These are phyloP conservation scores for Ganoderma boninense DNA, from an alignment of 1,284 basidiomycete genomes.

Conservation along the genomic window DNA sequence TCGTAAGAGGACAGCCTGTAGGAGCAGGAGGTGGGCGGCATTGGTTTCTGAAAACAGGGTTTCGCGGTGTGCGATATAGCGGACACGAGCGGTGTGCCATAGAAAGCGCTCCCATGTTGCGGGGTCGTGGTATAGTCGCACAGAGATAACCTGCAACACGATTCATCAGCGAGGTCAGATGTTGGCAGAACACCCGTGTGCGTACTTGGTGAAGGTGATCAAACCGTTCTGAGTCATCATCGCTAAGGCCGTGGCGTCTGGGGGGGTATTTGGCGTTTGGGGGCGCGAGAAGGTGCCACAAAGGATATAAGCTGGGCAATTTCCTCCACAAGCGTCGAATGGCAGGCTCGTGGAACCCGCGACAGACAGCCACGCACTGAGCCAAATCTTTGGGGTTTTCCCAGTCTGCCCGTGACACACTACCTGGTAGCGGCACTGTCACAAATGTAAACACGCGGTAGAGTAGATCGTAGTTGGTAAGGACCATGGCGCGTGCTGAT, in stretches of 20 bases:
- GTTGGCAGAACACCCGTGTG: not conserved
- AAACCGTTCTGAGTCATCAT: too few species aligned
- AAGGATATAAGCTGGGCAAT: not conserved
- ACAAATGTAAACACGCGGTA: not conserved
- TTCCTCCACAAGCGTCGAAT: conserved; percentile 10
- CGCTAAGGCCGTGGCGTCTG: too few species aligned
- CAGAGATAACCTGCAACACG: not conserved
- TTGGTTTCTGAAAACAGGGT: not conserved
- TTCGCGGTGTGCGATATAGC: not conserved
- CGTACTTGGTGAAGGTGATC: not conserved
- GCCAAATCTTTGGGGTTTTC: not conserved
- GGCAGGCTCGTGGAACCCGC: not conserved
- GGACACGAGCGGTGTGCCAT: not conserved
- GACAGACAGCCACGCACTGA: not conserved
- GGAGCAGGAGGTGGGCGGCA: not conserved
- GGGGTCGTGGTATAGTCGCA: not conserved
- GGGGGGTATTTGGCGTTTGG: not conserved
- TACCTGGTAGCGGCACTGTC: not conserved
- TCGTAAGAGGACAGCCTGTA: not conserved
- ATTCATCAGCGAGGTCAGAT: not conserved
- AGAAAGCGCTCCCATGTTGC: not conserved
- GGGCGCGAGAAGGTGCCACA: conserved; percentile 9
- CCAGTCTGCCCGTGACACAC: not conserved
- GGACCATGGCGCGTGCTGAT: not conserved
- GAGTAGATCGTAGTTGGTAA: not conserved